Conservation (phyloP, 1,284 basidiomycete genomes). For the Ustilago esculenta region DNA sequence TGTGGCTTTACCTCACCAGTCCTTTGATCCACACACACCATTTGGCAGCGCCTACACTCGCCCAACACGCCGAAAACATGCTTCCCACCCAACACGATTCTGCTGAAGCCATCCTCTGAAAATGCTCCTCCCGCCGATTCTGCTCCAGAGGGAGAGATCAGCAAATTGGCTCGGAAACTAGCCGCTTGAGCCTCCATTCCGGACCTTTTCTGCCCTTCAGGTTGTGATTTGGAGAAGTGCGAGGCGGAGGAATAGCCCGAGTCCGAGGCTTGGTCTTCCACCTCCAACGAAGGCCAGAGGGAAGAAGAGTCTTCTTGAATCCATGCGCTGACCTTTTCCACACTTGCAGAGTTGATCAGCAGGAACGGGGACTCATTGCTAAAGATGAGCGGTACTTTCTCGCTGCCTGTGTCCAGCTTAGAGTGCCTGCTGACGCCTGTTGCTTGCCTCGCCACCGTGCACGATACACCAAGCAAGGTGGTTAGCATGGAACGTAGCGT, state of each 20-base stretch:
- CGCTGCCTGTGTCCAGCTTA: slow-evolving; percentile 20
- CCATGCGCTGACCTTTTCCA: slow-evolving; percentile 42
- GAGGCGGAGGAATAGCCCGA: slow-evolving; percentile 37
- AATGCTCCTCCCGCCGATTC: slow-evolving; percentile 5
- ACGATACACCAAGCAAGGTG: slow-evolving; percentile 35
- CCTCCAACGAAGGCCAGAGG: neutral
- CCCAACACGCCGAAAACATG: slow-evolving; percentile 46
- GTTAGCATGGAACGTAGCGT: slow-evolving; percentile 28
- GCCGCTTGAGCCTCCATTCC: slow-evolving; percentile 13
- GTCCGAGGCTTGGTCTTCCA: slow-evolving; percentile 32
- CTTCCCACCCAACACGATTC: slow-evolving; percentile 29
- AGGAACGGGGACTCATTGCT: slow-evolving; percentile 59
- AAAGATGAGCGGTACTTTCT: slow-evolving; percentile 46
- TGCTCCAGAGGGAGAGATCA: slow-evolving; percentile 18
- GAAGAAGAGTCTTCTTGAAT: slow-evolving; percentile 8
- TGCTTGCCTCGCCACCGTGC: slow-evolving; percentile 41
- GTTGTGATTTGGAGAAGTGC: neutral
- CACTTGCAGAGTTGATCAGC: slow-evolving; percentile 40
- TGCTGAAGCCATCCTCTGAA: slow-evolving; percentile 25
- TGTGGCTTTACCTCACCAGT: slow-evolving; percentile 41
- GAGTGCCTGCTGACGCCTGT: slow-evolving; percentile 27
- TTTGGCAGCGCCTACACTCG: slow-evolving; percentile 48
- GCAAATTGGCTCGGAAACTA: slow-evolving; percentile 52
- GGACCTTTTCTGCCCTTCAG: neutral
- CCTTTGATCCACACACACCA: slow-evolving; percentile 49